A percentile compares a stretch with the other conserved stretches of the same genome.
Evolutionary conservation across 1,284 basidiomycete species (phyloP).

Genomic region (Ustilago hordei): DNA sequence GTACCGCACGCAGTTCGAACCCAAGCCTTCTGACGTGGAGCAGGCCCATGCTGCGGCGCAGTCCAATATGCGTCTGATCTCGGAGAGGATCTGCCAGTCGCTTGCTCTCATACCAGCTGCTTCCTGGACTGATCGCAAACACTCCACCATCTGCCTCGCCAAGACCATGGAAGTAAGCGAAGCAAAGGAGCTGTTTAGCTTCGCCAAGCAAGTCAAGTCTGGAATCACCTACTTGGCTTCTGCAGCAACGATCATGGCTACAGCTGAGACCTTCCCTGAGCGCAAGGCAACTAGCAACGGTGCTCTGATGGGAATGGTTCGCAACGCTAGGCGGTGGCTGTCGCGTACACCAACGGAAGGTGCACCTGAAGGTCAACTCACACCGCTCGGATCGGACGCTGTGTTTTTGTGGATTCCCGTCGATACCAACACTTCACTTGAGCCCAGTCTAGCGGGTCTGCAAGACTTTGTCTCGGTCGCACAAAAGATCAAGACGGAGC

Average conservation of each 20-base stretch:
- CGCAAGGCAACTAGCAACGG: constrained; percentile 26
- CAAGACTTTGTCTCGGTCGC: constrained; percentile 14
- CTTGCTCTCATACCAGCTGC: constrained; percentile 17
- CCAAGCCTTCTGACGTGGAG: constrained; percentile 9
- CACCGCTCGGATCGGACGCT: constrained; percentile 40
- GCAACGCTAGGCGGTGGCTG: constrained; percentile 45
- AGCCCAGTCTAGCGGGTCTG: constrained; percentile 11
- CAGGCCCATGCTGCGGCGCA: constrained; percentile 6
- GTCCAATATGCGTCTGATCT: constrained; percentile 23
- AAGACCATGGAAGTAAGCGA: constrained; percentile 11
- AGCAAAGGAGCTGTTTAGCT: constrained; percentile 14
- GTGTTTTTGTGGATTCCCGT: constrained; percentile 49
- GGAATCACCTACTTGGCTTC: constrained; percentile 38
- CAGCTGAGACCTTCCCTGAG: constrained; percentile 34
- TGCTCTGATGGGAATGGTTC: constrained; percentile 47
- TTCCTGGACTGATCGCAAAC: constrained; percentile 17
- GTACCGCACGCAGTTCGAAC: constrained; percentile 27
- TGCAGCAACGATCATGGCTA: constrained; percentile 33
- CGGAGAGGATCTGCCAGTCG: constrained; percentile 28
- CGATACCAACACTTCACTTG: constrained; percentile 14
- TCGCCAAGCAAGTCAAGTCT: constrained; percentile 14
- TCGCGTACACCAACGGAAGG: constrained; percentile 6
- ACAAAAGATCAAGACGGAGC: constrained; percentile 12
- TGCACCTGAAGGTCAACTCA: constrained; percentile 6
- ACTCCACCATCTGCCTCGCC: constrained; percentile 30